Conservation (phyloP, 169 alveolate genomes). For the Plasmodium vinckei region DNA sequence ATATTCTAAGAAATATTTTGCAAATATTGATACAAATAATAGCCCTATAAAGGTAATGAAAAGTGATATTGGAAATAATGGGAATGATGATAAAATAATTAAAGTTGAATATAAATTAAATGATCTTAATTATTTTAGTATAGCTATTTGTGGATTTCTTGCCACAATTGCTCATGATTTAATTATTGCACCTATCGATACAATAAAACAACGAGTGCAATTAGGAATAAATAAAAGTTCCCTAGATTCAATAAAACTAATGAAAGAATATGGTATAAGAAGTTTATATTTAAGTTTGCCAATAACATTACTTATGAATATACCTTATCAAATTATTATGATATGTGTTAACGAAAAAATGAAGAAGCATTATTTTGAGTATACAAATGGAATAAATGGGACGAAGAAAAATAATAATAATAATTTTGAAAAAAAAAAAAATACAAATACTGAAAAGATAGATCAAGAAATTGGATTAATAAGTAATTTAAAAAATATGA, state of each 20-base stretch:
- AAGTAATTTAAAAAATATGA: conserved; percentile 4
- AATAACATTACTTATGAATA: conserved; percentile 94
- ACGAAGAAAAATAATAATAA: conserved; percentile 18
- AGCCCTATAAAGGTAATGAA: neutral
- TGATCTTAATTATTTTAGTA: conserved; percentile 80
- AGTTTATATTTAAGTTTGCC: conserved; percentile 95
- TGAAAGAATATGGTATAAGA: conserved; percentile 91
- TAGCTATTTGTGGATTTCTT: conserved; percentile 93
- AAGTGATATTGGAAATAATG: neutral
- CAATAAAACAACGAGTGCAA: conserved; percentile 95
- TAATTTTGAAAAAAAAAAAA: conserved; percentile 1
- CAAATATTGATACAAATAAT: conserved; percentile 27
- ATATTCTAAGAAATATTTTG: conserved; percentile 49
- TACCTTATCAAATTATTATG: conserved; percentile 95
- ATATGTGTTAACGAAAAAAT: conserved; percentile 94
- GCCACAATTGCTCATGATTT: conserved; percentile 97
- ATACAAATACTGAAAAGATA: neutral
- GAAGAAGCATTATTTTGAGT: conserved; percentile 81
- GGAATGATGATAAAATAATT: conserved; percentile 5
- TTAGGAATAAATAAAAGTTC: conserved; percentile 87
- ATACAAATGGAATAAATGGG: conserved; percentile 2
- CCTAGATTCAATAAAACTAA: conserved; percentile 68
- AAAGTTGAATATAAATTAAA: conserved; percentile 36
- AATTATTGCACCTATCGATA: conserved; percentile 97
- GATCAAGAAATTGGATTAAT: neutral